Base-by-base conservation (phyloP, 768 basidiomycete genomes). In the Leccinum rimulosum region DNA sequence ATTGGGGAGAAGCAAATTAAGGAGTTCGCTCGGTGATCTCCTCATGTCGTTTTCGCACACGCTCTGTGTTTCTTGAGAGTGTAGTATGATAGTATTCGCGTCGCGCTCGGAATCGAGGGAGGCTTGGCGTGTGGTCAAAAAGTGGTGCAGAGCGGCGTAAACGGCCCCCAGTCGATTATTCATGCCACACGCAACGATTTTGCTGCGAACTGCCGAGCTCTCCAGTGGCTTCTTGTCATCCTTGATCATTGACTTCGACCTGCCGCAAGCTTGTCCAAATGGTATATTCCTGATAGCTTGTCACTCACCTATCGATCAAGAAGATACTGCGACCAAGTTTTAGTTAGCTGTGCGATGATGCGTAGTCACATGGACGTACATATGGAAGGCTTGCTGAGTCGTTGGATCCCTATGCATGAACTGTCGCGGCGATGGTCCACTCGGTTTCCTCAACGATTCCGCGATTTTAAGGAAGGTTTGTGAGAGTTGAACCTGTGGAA, bases 81-180 rank as follows among this genome's bases (percentile, higher is more conserved):
- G 85, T 10, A 83, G 63, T 25, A 86, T 67, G 55, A 87, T 68
- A 7, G 80, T 84, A 59, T 87, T 85, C 2, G 85, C 74, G 64
- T 86, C 85, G 22, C 75, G 70, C 12, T 80, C 75, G 5, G 54
- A 4, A 55, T 64, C 64, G 49, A 74, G 31, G 8, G 77, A 74
- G 10, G 75, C 70, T 28, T 77, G 73, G 5, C 85, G 77, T 1
- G 86, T 76, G 1, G 69, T 62, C 83, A 80, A 87, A 61, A 86
- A 86, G 22, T 68, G 71, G 58, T 83, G 68, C 8, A 86, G 62
- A 0, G 84, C 76, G 2, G 82, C 77, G 27, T 79, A 81, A 1
- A 84, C 85, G 0, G 84, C 84, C 1, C 85, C 85, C 9, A 84
- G 74, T 22, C 85, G 72, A 64, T 87, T 80, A 53, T 82, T 70